Conservation (phyloP, 305 asterid genomes). For the Plantago lanceolata region DNA sequence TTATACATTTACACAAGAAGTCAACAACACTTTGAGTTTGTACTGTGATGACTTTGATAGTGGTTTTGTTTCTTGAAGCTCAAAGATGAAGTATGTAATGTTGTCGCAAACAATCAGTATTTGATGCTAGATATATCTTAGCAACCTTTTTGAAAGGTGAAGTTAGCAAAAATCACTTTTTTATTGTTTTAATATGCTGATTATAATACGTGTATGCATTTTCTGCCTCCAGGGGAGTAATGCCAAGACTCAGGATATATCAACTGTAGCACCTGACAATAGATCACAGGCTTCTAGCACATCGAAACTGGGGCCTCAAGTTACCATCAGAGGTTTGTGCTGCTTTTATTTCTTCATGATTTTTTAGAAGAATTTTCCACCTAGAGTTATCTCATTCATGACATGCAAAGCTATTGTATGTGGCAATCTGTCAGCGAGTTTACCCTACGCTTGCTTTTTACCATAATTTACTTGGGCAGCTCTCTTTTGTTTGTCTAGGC, state of each 20-base stretch:
- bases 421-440: background rate
- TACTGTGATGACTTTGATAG: background rate
- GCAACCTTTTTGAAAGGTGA: background rate
- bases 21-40: background rate
- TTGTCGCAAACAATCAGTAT: background rate
- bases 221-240: slow-evolving; percentile 35
- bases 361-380: background rate
- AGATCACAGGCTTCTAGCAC: slow-evolving; percentile 43
- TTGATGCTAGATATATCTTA: background rate
- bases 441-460: background rate
- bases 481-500: slow-evolving; percentile 33
- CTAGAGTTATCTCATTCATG: background rate
- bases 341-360: slow-evolving; percentile 9
- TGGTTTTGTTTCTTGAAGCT: background rate
- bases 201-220: background rate
- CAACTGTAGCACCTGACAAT: slow-evolving; percentile 36
- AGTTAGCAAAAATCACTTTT: background rate
- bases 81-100: background rate
- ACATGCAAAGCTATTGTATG: background rate
- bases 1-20: no score
- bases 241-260: slow-evolving; percentile 38
- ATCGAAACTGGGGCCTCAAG: slow-evolving; percentile 32
- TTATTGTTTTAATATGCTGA: background rate
- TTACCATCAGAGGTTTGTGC: slow-evolving; percentile 41
- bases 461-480: slow-evolving; percentile 17